Conservation (phyloP, 2,329 filamentous ascomycete species). For the Hymenoscyphus occultus region DNA sequence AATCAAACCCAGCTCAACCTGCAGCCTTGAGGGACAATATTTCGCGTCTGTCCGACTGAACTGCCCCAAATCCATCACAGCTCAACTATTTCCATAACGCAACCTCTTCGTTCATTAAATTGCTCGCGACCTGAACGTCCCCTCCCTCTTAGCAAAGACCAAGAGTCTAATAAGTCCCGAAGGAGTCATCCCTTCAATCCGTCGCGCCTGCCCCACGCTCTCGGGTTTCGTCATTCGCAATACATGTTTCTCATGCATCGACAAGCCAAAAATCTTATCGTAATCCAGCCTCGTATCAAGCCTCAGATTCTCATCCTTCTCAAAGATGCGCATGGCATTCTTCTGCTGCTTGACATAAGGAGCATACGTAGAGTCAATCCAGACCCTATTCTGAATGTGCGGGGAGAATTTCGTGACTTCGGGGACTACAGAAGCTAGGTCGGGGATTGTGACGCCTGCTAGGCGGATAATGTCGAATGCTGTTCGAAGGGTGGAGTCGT, state of each 20-base stretch:
- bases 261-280: constrained; percentile 67
- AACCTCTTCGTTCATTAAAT: too few relatives aligned
- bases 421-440: constrained; percentile 57
- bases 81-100: too few relatives aligned
- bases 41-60: too few relatives aligned
- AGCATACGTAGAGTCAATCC: constrained; percentile 80
- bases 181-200: constrained; percentile 77
- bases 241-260: constrained; percentile 72
- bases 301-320: constrained; percentile 70
- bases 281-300: constrained; percentile 79
- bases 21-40: too few relatives aligned
- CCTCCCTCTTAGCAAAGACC: constrained; percentile 31
- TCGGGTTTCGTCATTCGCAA: constrained; percentile 72
- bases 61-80: too few relatives aligned
- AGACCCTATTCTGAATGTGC: constrained; percentile 65
- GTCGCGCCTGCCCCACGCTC: constrained; percentile 80
- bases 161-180: constrained; percentile 60
- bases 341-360: constrained; percentile 78
- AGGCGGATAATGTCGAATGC: constrained; percentile 79
- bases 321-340: constrained; percentile 62
- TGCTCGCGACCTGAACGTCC: neutral
- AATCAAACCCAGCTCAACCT: too few relatives aligned
- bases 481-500: constrained; percentile 63
- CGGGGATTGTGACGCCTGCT: constrained; percentile 54
- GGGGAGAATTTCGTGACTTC: constrained; percentile 52